A percentile compares a stretch with the other conserved stretches of the same genome.
Conservation (phyloP, 495 filamentous ascomycete genomes). For the Xylaria venustula region DNA sequence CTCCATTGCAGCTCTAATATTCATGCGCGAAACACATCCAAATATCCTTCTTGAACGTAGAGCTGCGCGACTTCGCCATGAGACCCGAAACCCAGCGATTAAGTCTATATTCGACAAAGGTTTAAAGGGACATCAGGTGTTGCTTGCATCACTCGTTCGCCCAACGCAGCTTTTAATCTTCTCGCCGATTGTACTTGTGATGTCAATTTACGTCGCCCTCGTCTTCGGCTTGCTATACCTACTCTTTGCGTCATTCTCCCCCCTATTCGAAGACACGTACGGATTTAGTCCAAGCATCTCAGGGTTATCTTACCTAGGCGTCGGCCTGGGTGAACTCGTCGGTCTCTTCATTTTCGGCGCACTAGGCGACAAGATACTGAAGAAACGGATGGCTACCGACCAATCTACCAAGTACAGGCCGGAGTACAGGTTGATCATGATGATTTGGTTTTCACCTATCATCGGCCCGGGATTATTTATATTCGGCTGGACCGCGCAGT, state of each 20-base stretch:
- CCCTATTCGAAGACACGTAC: slow-evolving; percentile 56
- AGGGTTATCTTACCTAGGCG: slow-evolving; percentile 40
- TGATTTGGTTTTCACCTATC: slow-evolving; percentile 45
- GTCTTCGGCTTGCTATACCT: slow-evolving; percentile 76
- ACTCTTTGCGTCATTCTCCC: slow-evolving; percentile 65
- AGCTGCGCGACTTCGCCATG: slow-evolving; percentile 43
- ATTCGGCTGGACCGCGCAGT: slow-evolving; percentile 46
- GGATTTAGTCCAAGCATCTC: slow-evolving; percentile 33
- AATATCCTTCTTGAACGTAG: slow-evolving; percentile 57
- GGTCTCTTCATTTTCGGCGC: slow-evolving; percentile 30
- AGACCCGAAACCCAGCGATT: slow-evolving; percentile 36
- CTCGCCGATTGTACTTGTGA: slow-evolving; percentile 62
- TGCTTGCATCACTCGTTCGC: slow-evolving; percentile 43
- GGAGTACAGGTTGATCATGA: slow-evolving; percentile 54
- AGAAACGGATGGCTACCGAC: slow-evolving; percentile 17
- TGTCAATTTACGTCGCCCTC: slow-evolving; percentile 69
- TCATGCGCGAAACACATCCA: slow-evolving; percentile 63
- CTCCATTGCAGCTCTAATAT: slow-evolving; percentile 39
- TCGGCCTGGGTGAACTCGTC: slow-evolving; percentile 36
- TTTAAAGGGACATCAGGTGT: slow-evolving; percentile 32
- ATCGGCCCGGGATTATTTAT: slow-evolving; percentile 50
- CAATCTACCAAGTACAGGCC: slow-evolving; percentile 24
- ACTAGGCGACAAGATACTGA: slow-evolving; percentile 22
- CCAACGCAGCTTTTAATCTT: slow-evolving; percentile 52
- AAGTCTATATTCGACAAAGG: slow-evolving; percentile 47